A percentile compares a stretch with the other conserved stretches of the same genome.
Evolutionary conservation across 2,329 filamentous ascomycete species (phyloP).

Genomic region (Colletotrichum acutatum): DNA sequence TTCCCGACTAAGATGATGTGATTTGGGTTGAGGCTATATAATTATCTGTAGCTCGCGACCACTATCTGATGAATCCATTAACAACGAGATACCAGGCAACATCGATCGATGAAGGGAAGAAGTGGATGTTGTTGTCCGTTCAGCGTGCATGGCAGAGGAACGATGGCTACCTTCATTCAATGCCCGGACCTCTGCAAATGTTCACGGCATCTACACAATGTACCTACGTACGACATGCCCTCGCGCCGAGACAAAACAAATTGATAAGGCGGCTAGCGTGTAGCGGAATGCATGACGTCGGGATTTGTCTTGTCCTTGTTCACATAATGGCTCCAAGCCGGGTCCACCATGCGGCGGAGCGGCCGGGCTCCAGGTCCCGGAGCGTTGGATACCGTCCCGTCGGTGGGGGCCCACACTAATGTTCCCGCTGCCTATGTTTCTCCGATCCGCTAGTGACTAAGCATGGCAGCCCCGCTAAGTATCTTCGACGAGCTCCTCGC

Average conservation of each 20-base stretch:
- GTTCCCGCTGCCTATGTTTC: neutral
- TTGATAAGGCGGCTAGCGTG: neutral
- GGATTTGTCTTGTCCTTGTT: neutral
- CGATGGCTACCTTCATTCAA: neutral
- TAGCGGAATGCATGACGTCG: neutral
- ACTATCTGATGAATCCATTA: neutral
- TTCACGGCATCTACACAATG: neutral
- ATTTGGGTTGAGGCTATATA: neutral
- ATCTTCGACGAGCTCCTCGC: neutral
- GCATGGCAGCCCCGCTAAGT: neutral
- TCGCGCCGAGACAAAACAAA: neutral
- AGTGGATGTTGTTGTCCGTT: neutral
- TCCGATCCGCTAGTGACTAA: neutral
- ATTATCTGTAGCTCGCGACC: neutral
- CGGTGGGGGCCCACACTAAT: neutral
- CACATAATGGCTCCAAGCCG: neutral
- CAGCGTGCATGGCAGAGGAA: neutral
- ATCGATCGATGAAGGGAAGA: neutral
- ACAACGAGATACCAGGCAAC: neutral
- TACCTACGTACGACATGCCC: neutral
- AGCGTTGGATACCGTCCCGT: neutral
- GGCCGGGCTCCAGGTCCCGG: slow-evolving; percentile 1
- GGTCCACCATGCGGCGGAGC: slow-evolving; percentile 6
- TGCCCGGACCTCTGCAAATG: neutral
- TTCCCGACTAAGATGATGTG: neutral